These are phyloP conservation scores for Miscanthus lutarioriparius DNA, from an alignment of 176 grass and related monocot species.

Conservation along the genomic window DNA sequence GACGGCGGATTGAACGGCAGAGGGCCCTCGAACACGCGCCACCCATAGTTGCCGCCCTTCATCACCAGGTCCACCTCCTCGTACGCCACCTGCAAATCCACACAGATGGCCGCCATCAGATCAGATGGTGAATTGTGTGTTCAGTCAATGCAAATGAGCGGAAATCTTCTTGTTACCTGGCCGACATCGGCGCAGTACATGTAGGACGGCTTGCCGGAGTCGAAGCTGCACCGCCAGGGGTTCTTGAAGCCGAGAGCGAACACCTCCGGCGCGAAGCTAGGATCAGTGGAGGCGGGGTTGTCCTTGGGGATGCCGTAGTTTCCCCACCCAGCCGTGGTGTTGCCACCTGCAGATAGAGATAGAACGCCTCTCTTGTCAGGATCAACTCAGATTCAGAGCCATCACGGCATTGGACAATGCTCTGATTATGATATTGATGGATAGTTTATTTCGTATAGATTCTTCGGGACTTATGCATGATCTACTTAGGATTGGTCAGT, in stretches of 20 bases:
- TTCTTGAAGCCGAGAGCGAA: slow-evolving; percentile 76
- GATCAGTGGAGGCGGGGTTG: slow-evolving; percentile 56
- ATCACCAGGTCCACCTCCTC: slow-evolving; percentile 78
- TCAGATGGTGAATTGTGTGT: too few relatives aligned
- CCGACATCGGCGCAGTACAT: slow-evolving; percentile 76
- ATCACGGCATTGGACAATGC: neutral
- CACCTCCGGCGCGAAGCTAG: slow-evolving; percentile 61
- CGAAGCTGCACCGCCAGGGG: slow-evolving; percentile 87
- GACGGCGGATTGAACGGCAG: slow-evolving; percentile 29
- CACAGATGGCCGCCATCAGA: too few relatives aligned
- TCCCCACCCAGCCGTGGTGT: slow-evolving; percentile 57
- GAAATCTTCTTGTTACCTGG: slow-evolving; percentile 29
- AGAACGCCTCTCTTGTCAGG: neutral
- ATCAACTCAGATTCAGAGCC: neutral
- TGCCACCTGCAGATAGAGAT: slow-evolving; percentile 31
- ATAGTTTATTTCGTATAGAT: too few relatives aligned
- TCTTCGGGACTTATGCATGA: neutral
- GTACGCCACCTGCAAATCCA: slow-evolving; percentile 24
- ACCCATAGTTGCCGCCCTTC: slow-evolving; percentile 90
- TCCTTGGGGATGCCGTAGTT: slow-evolving; percentile 84
- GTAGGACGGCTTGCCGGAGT: slow-evolving; percentile 59
- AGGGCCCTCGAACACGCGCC: slow-evolving; percentile 64
- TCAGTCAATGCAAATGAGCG: too few relatives aligned
- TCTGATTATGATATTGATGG: too few relatives aligned
- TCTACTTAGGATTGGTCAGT: neutral